Conservation (phyloP, 2,329 filamentous ascomycete genomes). For the Aspergillus neotritici region DNA sequence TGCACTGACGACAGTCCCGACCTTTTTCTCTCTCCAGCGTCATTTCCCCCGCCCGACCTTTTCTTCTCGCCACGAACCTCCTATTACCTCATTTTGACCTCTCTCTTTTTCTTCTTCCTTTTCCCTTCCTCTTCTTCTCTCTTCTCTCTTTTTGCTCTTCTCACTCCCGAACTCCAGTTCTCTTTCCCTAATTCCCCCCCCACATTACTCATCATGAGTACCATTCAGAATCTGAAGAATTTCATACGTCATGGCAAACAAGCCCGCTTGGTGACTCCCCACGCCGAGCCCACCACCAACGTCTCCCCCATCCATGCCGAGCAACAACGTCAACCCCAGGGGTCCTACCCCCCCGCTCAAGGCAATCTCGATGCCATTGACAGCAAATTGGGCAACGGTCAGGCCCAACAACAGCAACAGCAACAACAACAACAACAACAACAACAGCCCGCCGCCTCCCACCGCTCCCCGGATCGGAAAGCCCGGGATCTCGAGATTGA, state of each 20-base stretch:
- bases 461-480: constrained; percentile 52
- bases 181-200: neutral
- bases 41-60: neutral
- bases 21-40: neutral
- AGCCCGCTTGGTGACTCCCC: constrained; percentile 63
- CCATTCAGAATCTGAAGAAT: constrained; percentile 94
- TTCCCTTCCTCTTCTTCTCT: constrained; percentile 1
- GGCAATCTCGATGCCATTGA: constrained; percentile 59
- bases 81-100: neutral
- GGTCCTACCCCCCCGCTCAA: constrained; percentile 45
- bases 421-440: constrained; percentile 48
- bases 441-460: constrained; percentile 36
- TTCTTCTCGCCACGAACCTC: neutral
- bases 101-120: constrained; percentile 1
- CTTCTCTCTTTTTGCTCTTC: neutral
- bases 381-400: constrained; percentile 58
- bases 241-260: constrained; percentile 98
- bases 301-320: constrained; percentile 61
- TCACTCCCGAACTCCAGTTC: constrained; percentile 4
- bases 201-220: constrained; percentile 48
- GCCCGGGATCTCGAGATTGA: constrained; percentile 62
- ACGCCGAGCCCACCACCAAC: constrained; percentile 58
- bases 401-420: constrained; percentile 56
- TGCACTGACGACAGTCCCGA: constrained; percentile 2
- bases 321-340: constrained; percentile 51